Evolutionary conservation across 345 rosid species (phyloP).

Genomic region (Citrus sp.): DNA sequence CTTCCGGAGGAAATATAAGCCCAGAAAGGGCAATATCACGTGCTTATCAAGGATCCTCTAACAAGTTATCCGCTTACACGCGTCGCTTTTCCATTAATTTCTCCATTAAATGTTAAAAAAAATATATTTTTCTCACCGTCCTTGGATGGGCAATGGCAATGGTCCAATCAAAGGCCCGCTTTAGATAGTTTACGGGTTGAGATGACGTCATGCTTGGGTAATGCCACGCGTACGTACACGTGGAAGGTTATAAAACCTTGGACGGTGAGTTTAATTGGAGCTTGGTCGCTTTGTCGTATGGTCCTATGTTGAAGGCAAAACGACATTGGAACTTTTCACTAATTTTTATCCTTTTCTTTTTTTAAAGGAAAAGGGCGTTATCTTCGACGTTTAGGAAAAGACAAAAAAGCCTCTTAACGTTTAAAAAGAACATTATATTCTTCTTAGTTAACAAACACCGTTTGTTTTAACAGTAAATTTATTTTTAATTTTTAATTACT

Average conservation of each 20-base stretch:
- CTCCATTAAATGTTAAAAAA: not conserved
- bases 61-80: not conserved
- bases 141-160: not conserved
- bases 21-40: not conserved
- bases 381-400: no score
- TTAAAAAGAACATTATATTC: no score
- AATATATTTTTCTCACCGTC: not conserved
- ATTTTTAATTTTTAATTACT: no score
- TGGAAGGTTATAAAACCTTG: slow-evolving; percentile 12
- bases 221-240: slow-evolving; percentile 6
- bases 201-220: not conserved
- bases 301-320: not conserved
- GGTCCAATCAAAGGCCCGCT: slow-evolving; percentile 15
- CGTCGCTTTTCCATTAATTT: not conserved
- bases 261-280: slow-evolving; percentile 3
- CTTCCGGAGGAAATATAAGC: not conserved
- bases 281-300: not conserved
- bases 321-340: no score
- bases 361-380: no score
- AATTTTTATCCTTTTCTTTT: no score
- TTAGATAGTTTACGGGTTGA: not conserved
- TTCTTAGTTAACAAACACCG: no score
- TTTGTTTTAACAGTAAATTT: no score
- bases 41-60: not conserved
- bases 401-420: no score